Evolutionary conservation across 2,329 filamentous ascomycete species (phyloP), one percentile per base, ranked within the genome.

Genomic region (Apiospora saccharicola): DNA sequence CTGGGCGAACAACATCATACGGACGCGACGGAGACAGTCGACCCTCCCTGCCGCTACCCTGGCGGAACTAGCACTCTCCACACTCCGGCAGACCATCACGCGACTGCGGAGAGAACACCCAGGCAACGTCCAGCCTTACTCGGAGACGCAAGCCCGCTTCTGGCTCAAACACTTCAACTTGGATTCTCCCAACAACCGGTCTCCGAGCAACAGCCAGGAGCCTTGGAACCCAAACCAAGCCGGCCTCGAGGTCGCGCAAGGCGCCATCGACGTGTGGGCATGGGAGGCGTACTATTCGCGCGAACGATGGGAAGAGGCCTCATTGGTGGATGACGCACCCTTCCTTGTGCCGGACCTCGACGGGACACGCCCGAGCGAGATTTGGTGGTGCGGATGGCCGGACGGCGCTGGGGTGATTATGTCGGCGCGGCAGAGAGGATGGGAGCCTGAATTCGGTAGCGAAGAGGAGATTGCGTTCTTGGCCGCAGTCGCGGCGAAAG

Each of bases 391-490:
- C 64, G 64, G 64, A 22, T 68, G 64, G 64, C 64, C 64, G 4
- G 41, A 68, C 64, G 64, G 64, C 64, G 44, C 44, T 6, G 64
- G 64, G 64, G 64, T 46, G 64, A 13, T 7, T 4, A n/a, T 26
- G 64, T 41, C 44, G 64, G 41, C 64, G n/a, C 24, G 61, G 37
- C 4, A 4, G 19, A 64, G 73, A 49, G 73, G 75, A 16, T 76
- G 73, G 73, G 71, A 73, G 53, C 71, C 69, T 5, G 73, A 75
- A 49, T n/a, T 76, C 3, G 74, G 73, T 24, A 76, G 74, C 70
- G 74, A 73, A 41, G 74, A 76, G 71, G 74, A 75, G 70, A 37
- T 74, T 41, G 69, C 70, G n/a, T 76, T 76, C 61, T 44, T 76
- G 34, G 72, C 74, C 19, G 73, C 73, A 34, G 70, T 75, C 70